phyloP scores from a whole-genome alignment of 1,139 yeast species.

The Taiozyma onychis region DNA sequence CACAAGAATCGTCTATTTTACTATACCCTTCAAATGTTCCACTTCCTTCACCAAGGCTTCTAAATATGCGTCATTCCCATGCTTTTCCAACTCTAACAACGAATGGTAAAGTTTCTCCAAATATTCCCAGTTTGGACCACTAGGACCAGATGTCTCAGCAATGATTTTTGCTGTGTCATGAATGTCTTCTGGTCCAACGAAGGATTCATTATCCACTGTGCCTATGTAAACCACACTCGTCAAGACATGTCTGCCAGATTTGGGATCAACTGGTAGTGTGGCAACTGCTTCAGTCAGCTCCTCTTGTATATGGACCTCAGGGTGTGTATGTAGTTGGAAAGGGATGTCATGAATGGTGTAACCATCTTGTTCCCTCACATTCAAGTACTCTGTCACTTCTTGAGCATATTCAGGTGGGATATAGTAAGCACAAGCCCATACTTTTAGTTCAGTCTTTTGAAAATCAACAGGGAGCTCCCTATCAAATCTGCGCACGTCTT shows the following conservation, averaged over 20 bases:
- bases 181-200: slow-evolving; percentile 72
- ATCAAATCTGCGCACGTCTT: slow-evolving; percentile 32
- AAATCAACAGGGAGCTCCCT: slow-evolving; percentile 16
- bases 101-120: slow-evolving; percentile 49
- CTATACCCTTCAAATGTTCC: background rate
- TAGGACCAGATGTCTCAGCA: slow-evolving; percentile 57
- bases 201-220: slow-evolving; percentile 71
- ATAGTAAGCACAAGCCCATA: slow-evolving; percentile 82
- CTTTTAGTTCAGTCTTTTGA: slow-evolving; percentile 43
- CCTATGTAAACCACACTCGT: slow-evolving; percentile 80
- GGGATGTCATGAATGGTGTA: slow-evolving; percentile 68
- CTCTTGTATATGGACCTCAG: slow-evolving; percentile 15
- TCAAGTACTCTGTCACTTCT: slow-evolving; percentile 63
- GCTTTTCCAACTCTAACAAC: slow-evolving; percentile 42
- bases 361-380: slow-evolving; percentile 84
- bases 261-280: slow-evolving; percentile 25
- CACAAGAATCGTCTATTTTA: background rate
- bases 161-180: slow-evolving; percentile 58
- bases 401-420: slow-evolving; percentile 61
- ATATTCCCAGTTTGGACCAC: slow-evolving; percentile 77
- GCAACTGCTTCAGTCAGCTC: slow-evolving; percentile 23
- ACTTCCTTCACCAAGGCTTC: slow-evolving; percentile 22
- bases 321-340: slow-evolving; percentile 39
- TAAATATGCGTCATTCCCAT: slow-evolving; percentile 17
- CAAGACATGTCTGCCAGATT: slow-evolving; percentile 37